Conservation (phyloP, 108 stramenopile genomes). For the Skeletonema costatum region DNA sequence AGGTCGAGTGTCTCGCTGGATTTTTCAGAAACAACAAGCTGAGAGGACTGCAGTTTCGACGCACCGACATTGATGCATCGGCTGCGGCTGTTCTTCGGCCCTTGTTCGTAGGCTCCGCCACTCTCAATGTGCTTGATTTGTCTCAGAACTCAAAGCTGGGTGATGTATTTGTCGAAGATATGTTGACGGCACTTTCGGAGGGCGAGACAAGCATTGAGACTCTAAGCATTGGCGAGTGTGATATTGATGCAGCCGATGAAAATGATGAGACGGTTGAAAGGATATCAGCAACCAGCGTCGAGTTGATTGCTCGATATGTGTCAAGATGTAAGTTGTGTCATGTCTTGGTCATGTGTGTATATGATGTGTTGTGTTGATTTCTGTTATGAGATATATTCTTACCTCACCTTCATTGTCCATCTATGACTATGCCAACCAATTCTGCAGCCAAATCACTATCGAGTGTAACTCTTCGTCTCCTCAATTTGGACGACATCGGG, state of each 20-base stretch:
- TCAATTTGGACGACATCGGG: slow-evolving; percentile 3
- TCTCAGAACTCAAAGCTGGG: slow-evolving; percentile 11
- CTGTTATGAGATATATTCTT: neutral
- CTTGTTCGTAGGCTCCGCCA: slow-evolving; percentile 3
- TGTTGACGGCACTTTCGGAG: slow-evolving; percentile 16
- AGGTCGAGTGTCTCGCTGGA: slow-evolving; percentile 26
- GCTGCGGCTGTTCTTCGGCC: slow-evolving; percentile 3
- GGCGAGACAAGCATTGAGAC: slow-evolving; percentile 14
- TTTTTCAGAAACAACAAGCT: slow-evolving; percentile 1
- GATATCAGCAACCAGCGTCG: neutral
- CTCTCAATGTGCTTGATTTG: slow-evolving; percentile 29
- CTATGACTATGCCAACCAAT: neutral
- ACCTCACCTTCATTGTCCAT: neutral
- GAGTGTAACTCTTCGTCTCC: slow-evolving; percentile 1
- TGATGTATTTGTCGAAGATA: slow-evolving; percentile 10
- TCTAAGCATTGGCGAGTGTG: slow-evolving; percentile 17
- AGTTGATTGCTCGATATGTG: slow-evolving; percentile 4
- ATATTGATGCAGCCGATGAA: slow-evolving; percentile 4
- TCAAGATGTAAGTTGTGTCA: neutral
- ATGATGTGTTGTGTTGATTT: too few species aligned
- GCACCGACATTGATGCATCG: slow-evolving; percentile 21
- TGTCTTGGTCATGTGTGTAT: too few species aligned
- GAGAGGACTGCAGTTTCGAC: slow-evolving; percentile 8
- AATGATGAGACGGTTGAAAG: slow-evolving; percentile 1
- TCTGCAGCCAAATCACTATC: slow-evolving; percentile 1